Evolutionary conservation across 257 asterid species (phyloP).

Genomic region (Nicotiana tabacum): DNA sequence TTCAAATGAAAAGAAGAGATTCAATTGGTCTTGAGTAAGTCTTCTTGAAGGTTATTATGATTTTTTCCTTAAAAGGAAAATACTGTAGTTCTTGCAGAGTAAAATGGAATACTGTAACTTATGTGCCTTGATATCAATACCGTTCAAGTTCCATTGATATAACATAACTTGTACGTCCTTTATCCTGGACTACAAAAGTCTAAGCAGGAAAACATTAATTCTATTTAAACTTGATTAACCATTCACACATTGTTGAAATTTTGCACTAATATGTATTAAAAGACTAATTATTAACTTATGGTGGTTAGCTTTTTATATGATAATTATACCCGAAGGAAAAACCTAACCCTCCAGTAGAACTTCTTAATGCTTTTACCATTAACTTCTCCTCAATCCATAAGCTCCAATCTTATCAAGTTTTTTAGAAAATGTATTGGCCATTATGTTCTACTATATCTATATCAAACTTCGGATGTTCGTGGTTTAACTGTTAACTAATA

Average conservation of each 20-base stretch:
- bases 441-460: not conserved
- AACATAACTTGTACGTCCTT: not conserved
- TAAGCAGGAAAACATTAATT: not conserved
- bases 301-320: not conserved
- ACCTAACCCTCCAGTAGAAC: not conserved
- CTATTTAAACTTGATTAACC: not conserved
- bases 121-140: not conserved
- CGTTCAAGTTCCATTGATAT: not conserved
- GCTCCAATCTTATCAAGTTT: not conserved
- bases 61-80: not conserved
- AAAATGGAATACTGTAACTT: not conserved
- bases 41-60: not conserved
- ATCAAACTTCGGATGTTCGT: not conserved
- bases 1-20: conserved; percentile 61
- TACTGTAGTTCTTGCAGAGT: not conserved
- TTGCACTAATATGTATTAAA: not conserved
- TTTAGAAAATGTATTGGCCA: not conserved
- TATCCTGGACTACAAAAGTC: not conserved
- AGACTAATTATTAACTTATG: not conserved
- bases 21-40: conserved; percentile 74
- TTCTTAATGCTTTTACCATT: not conserved
- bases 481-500: not conserved
- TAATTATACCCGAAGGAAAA: not conserved
- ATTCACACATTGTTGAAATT: not conserved
- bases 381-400: not conserved